Evolutionary conservation across 768 basidiomycete genomes (phyloP), one percentile per base, ranked within the genome.

Genomic region (Termitomyces sp.): DNA sequence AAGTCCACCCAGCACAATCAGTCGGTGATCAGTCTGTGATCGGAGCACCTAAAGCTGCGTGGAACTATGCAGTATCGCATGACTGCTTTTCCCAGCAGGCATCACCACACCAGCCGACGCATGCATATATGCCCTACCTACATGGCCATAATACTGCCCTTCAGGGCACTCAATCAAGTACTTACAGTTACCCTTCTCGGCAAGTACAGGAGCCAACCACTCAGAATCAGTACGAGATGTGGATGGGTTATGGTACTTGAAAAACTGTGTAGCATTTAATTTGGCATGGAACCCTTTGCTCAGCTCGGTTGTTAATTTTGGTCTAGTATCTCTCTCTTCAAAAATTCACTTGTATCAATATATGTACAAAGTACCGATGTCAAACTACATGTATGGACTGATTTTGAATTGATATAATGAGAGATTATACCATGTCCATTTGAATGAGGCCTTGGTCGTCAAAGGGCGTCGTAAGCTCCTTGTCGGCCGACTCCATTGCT

Each of bases 401-500:
- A 37, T n/a, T 15, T 46, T 27, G 27, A 8, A 16, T 16, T 20
- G 20, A 41, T 7, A 20, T 27, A 27, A 27, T 27, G 27, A 27
- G 27, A 27, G 27, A 27, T 61, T 51, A 67, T 44, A 61, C 33
- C n/a, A 34, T 58, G 61, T 87, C 84, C 80, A 88, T 87, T 61
- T 74, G 77, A 53, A 87, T 75, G 27, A 88, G 70, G 50, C 73
- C 73, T 51, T 82, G 81, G 13, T 75, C 75, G 27, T 79, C 75
- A 18, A 76, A 65, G 6, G 65, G 56, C 24, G 64, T 41, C 22
- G 65, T 27, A 13, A 71, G 63, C 5, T 66, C 65, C 31, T 67
- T 68, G 54, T 87, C 84, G 18, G 78, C 77, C 24, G 73, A 63
- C 52, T 87, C 85, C 78, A 94, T 80, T 13, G 86, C 84, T 7